A percentile compares a stretch with the other conserved stretches of the same genome.
phyloP scores from a whole-genome alignment of 2,329 filamentous ascomycete genomes.

The Ascochyta lentis region DNA sequence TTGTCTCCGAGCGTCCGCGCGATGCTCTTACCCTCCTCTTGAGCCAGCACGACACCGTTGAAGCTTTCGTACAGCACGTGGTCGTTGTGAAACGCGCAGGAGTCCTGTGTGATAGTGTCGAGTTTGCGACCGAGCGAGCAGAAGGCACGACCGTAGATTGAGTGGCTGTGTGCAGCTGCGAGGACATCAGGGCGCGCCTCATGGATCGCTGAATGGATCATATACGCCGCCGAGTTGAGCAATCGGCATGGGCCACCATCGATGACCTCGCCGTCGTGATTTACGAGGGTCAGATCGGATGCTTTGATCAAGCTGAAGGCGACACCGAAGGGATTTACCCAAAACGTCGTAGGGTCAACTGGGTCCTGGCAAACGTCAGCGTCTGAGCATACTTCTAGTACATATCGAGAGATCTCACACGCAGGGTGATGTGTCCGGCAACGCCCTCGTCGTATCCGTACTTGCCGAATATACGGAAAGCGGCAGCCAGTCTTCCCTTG shows the following conservation, averaged over 20 bases:
- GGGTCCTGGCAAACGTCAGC: conserved; percentile 53
- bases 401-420: conserved; percentile 42
- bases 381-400: neutral
- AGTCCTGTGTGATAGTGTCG: conserved; percentile 66
- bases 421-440: conserved; percentile 68
- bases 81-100: conserved; percentile 62
- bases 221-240: conserved; percentile 59
- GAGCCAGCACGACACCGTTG: conserved; percentile 60
- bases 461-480: conserved; percentile 50
- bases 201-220: conserved; percentile 67
- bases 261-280: conserved; percentile 66
- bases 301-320: conserved; percentile 68
- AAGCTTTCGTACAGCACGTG: conserved; percentile 60
- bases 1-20: conserved; percentile 56
- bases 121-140: conserved; percentile 65
- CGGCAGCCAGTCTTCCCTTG: conserved; percentile 48
- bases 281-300: conserved; percentile 72
- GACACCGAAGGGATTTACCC: conserved; percentile 72
- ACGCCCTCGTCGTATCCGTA: conserved; percentile 55
- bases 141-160: conserved; percentile 67
- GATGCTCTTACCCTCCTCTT: conserved; percentile 62
- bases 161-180: conserved; percentile 66
- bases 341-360: conserved; percentile 65
- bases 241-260: conserved; percentile 60
- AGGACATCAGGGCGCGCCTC: conserved; percentile 64